Percentiles rank a stretch among this genome's conserved stretches.
phyloP scores from a whole-genome alignment of 164 flowering plant genomes.

The Magnolia kwangsiensis region DNA sequence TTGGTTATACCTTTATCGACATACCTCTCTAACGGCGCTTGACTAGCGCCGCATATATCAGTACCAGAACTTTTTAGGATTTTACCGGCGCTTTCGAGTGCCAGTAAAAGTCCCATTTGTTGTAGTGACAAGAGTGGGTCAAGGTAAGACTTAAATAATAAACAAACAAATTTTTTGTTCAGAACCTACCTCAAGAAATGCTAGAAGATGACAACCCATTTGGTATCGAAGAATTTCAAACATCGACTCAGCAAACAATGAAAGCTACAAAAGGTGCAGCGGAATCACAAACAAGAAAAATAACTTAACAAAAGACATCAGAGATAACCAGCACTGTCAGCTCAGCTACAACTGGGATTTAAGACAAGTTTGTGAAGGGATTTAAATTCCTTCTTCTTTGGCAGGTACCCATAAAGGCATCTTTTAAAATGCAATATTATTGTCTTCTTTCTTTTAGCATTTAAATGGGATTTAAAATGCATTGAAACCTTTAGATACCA shows the following conservation, averaged over 20 bases:
- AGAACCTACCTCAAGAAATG: constrained; percentile 77
- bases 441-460: not conserved
- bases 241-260: constrained; percentile 82
- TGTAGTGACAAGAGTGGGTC: too few relatives aligned
- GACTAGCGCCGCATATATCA: too few relatives aligned
- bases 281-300: constrained; percentile 1
- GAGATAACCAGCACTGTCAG: not conserved
- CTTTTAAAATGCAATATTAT: not conserved
- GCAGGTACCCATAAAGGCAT: not conserved
- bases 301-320: not conserved
- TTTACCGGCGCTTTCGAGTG: too few relatives aligned
- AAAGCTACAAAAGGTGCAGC: constrained; percentile 47
- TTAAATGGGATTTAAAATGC: too few relatives aligned
- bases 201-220: constrained; percentile 76
- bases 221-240: constrained; percentile 95
- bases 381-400: not conserved
- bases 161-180: not conserved
- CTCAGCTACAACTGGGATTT: not conserved
- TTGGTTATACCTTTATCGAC: too few relatives aligned
- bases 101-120: too few relatives aligned
- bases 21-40: too few relatives aligned
- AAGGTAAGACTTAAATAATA: not conserved
- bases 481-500: too few relatives aligned
- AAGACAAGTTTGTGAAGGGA: not conserved
- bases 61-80: too few relatives aligned